These are phyloP conservation scores for Handroanthus guayacan DNA, from an alignment of 257 asterid species.

Conservation along the genomic window DNA sequence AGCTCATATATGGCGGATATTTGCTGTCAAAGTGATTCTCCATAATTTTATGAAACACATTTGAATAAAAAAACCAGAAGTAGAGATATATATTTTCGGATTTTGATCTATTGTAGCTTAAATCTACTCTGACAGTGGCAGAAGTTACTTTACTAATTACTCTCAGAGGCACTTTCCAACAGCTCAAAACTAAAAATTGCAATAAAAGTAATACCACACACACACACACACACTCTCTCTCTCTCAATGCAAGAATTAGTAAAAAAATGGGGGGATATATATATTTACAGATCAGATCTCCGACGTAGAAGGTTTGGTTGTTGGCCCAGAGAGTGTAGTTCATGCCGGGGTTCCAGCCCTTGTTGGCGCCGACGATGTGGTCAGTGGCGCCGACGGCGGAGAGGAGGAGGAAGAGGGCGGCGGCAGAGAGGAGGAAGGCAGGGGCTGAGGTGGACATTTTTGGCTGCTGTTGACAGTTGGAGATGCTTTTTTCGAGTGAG, in stretches of 20 bases:
- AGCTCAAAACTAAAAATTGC: too few species aligned
- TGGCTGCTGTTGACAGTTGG: constrained; percentile 27
- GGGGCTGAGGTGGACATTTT: constrained; percentile 54
- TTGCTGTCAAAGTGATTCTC: too few species aligned
- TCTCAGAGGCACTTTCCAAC: too few species aligned
- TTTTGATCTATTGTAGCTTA: too few species aligned
- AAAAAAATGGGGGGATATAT: not conserved
- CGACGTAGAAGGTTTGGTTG: constrained; percentile 88
- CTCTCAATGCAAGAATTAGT: not conserved
- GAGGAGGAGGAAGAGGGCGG: constrained; percentile 54
- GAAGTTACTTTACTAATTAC: too few species aligned
- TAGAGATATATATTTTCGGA: too few species aligned
- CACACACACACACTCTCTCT: too few species aligned
- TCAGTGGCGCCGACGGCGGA: constrained; percentile 71
- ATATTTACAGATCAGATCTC: constrained; percentile 75
- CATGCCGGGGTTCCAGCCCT: constrained; percentile 91
- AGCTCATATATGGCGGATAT: too few species aligned
- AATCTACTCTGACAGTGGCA: too few species aligned
- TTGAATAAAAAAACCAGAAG: too few species aligned
- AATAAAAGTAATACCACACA: too few species aligned
- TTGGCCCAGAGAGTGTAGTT: constrained; percentile 95
- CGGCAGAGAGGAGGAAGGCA: constrained; percentile 45
- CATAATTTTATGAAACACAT: too few species aligned
- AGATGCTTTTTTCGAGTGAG: constrained; percentile 13
- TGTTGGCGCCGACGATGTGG: constrained; percentile 96